Conservation (phyloP, 2,329 filamentous ascomycete species). For the Paecilomyces formosus region DNA sequence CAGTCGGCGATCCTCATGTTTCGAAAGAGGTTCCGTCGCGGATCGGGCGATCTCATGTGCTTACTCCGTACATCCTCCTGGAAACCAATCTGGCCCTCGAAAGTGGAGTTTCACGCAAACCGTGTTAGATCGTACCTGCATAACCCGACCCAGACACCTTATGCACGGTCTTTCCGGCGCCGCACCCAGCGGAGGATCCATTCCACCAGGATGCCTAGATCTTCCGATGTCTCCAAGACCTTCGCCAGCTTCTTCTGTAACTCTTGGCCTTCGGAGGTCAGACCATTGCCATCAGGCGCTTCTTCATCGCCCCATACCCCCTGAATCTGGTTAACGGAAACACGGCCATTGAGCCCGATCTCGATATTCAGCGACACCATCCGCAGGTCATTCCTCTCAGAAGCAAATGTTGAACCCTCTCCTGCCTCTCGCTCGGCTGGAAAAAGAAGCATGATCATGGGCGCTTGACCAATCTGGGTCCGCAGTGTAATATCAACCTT, state of each 20-base stretch:
- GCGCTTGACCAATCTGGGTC: slow-evolving; percentile 30
- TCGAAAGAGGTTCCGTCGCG: not conserved
- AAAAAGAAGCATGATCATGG: slow-evolving; percentile 31
- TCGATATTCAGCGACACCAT: slow-evolving; percentile 30
- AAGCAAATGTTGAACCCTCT: slow-evolving; percentile 7
- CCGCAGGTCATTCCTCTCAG: slow-evolving; percentile 6
- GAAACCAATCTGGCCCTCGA: not conserved
- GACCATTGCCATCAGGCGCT: slow-evolving; percentile 11
- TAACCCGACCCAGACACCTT: slow-evolving; percentile 5
- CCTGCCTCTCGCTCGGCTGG: slow-evolving; percentile 14
- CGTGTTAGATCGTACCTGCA: not conserved
- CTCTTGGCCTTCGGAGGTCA: slow-evolving; percentile 11
- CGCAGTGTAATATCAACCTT: slow-evolving; percentile 32
- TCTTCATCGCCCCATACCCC: slow-evolving; percentile 21
- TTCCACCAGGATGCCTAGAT: slow-evolving; percentile 37
- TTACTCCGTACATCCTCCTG: not conserved
- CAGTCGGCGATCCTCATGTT: not conserved
- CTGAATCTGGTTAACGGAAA: slow-evolving; percentile 30
- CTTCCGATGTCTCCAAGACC: slow-evolving; percentile 37
- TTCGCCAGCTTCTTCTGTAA: slow-evolving; percentile 28
- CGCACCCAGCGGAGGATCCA: slow-evolving; percentile 33
- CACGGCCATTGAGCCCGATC: slow-evolving; percentile 33
- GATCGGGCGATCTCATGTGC: not conserved
- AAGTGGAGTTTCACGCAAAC: not conserved
- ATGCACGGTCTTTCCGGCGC: slow-evolving; percentile 18